phyloP scores from a whole-genome alignment of 2,329 filamentous ascomycete species.

The Cryphonectria parasitica region DNA sequence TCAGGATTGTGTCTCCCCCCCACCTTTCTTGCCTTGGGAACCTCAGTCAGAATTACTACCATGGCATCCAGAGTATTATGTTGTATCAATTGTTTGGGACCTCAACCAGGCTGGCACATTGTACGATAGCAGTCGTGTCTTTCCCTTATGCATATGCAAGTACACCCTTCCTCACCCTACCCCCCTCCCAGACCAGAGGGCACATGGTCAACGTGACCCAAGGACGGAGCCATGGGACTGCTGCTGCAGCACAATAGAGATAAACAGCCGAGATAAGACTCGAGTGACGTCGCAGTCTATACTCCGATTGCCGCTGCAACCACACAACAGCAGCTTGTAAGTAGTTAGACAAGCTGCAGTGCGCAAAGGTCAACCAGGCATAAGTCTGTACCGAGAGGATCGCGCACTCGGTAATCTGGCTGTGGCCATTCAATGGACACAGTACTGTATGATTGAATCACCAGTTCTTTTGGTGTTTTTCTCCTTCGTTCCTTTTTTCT shows the following conservation, averaged over 20 bases:
- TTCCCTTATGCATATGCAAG: conserved; percentile 1
- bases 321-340: conserved; percentile 2
- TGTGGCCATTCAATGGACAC: background rate
- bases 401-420: background rate
- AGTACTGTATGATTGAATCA: too few species aligned
- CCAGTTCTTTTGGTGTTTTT: too few species aligned
- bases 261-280: conserved; percentile 14
- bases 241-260: background rate
- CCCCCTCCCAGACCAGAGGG: background rate
- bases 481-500: too few species aligned
- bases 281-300: conserved; percentile 12
- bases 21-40: background rate
- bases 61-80: background rate
- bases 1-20: background rate
- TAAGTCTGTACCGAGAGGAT: background rate
- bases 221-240: background rate
- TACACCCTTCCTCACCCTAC: background rate
- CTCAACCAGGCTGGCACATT: background rate
- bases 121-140: background rate
- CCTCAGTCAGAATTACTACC: background rate
- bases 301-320: conserved; percentile 15
- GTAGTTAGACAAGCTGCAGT: background rate
- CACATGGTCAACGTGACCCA: background rate
- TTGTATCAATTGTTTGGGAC: background rate
- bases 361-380: background rate